These are phyloP conservation scores for Fusarium sp. DNA, from an alignment of 2,329 filamentous ascomycete genomes.

Conservation along the genomic window DNA sequence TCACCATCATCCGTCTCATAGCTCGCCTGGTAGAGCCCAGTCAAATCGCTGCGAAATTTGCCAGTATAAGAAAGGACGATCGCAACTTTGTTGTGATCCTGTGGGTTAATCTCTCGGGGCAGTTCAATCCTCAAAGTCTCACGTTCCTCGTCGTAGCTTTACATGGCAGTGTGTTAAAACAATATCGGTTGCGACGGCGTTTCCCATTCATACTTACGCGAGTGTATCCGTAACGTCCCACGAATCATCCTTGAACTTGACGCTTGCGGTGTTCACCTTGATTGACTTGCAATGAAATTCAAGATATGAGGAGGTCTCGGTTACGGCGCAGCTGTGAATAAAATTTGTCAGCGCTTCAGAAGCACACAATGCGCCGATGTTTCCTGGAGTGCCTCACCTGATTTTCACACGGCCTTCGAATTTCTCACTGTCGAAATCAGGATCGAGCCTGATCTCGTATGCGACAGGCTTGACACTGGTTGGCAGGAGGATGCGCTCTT, in stretches of 20 bases:
- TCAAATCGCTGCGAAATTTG: not conserved
- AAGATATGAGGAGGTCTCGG: not conserved
- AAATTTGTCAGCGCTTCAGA: not conserved
- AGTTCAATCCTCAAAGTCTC: not conserved
- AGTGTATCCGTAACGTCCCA: fast-evolving
- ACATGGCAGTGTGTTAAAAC: fast-evolving
- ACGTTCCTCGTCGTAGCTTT: not conserved
- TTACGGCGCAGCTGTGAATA: not conserved
- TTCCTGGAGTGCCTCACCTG: not conserved
- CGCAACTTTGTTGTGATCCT: fast-evolving
- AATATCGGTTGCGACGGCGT: not conserved
- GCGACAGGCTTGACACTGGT: fast-evolving
- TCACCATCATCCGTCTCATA: not conserved
- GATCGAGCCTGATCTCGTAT: not conserved
- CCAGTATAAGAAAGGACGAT: not conserved
- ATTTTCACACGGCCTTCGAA: fast-evolving
- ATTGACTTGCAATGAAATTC: not conserved
- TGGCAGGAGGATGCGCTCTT: not conserved
- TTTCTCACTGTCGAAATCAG: not conserved
- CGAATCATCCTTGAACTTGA: fast-evolving
- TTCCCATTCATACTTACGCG: fast-evolving
- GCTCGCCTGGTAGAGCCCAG: not conserved
- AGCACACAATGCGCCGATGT: not conserved
- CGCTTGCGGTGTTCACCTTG: fast-evolving
- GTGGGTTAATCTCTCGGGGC: fast-evolving